Evolutionary conservation across 164 flowering plant genomes (phyloP).

Genomic region (Echeveria elegans): DNA sequence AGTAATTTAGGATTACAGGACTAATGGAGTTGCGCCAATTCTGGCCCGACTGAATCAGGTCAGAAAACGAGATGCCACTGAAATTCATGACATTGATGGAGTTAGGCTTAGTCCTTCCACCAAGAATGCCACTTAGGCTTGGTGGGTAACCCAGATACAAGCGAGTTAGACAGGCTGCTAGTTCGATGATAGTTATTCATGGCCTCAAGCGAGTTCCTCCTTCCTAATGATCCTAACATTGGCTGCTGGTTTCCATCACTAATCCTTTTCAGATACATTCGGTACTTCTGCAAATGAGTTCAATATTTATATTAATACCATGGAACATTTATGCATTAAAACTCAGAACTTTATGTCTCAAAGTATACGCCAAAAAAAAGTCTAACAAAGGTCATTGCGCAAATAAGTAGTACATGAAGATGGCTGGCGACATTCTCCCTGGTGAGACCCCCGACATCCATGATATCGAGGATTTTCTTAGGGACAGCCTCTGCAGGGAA

Average conservation of each 20-base stretch:
- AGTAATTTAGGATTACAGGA: no score
- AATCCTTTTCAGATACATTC: conserved; percentile 74
- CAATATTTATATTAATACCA: background rate
- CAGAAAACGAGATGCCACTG: conserved; percentile 38
- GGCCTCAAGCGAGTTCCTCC: conserved; percentile 33
- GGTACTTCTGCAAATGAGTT: conserved; percentile 57
- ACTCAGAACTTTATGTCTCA: background rate
- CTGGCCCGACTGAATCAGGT: conserved; percentile 42
- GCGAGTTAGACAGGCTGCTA: conserved; percentile 38
- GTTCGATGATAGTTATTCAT: conserved; percentile 19
- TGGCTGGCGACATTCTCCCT: conserved; percentile 98
- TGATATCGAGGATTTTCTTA: conserved; percentile 82
- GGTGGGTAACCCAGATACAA: conserved; percentile 14
- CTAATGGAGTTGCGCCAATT: conserved; percentile 25
- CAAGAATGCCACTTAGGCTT: conserved; percentile 35
- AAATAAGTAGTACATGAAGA: conserved; percentile 54
- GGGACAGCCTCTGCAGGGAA: conserved; percentile 78
- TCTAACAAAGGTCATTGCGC: background rate
- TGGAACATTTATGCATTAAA: background rate
- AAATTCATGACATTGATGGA: conserved; percentile 33
- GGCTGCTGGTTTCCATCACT: conserved; percentile 42
- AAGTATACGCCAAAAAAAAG: background rate
- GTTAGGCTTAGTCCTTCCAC: conserved; percentile 47
- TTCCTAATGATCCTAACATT: conserved; percentile 41
- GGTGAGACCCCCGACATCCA: conserved; percentile 85